These are phyloP conservation scores for Stagonosporopsis tanaceti DNA, from an alignment of 2,329 filamentous ascomycete genomes.

Conservation along the genomic window DNA sequence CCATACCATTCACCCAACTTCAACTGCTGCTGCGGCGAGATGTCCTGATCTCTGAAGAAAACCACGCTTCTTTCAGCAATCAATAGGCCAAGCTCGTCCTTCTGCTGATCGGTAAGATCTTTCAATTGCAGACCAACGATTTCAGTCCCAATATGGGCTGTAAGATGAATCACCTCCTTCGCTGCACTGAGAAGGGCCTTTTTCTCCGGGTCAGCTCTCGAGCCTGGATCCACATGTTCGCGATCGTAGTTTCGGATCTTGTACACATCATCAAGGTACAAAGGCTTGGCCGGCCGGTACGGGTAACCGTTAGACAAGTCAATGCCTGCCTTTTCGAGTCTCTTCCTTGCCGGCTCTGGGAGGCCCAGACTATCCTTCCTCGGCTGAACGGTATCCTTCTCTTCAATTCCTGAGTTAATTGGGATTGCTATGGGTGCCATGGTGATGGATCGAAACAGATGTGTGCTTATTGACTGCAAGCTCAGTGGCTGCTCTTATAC, in stretches of 20 bases:
- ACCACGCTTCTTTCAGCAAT: conserved; percentile 55
- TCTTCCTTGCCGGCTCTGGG: conserved; percentile 63
- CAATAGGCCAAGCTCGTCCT: conserved; percentile 59
- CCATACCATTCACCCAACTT: conserved; percentile 46
- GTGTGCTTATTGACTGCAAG: conserved; percentile 1
- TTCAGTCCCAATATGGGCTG: conserved; percentile 49
- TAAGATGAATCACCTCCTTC: conserved; percentile 54
- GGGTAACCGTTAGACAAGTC: conserved; percentile 76
- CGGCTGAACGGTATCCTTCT: conserved; percentile 67
- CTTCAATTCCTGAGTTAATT: conserved; percentile 58
- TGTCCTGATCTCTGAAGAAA: conserved; percentile 61
- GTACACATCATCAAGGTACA: conserved; percentile 75
- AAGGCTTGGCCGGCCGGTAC: conserved; percentile 70
- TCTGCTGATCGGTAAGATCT: conserved; percentile 56
- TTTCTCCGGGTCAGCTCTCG: conserved; percentile 62
- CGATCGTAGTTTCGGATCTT: conserved; percentile 64
- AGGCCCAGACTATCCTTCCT: conserved; percentile 71
- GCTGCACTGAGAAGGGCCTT: conserved; percentile 46
- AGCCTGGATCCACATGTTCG: conserved; percentile 46
- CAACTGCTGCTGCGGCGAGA: conserved; percentile 43
- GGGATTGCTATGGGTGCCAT: conserved; percentile 68
- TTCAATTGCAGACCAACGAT: conserved; percentile 57
- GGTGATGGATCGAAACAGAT: conserved; percentile 17
- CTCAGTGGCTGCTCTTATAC: conserved; percentile 27
- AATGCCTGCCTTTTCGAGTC: conserved; percentile 72